These are phyloP conservation scores for Miscanthus sacchariflorus DNA, from an alignment of 202 grass and related monocot genomes.

Conservation along the genomic window DNA sequence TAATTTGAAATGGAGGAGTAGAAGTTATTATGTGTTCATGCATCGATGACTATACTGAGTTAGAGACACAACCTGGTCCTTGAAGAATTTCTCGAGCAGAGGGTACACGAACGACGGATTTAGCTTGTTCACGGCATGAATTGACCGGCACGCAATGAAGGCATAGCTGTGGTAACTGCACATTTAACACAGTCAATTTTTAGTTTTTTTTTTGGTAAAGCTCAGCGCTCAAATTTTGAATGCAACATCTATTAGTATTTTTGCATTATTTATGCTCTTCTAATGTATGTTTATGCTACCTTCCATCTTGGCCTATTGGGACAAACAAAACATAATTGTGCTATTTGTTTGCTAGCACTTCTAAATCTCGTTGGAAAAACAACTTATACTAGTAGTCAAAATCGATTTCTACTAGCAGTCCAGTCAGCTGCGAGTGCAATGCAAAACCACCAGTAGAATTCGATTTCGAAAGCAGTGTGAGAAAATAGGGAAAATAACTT, in stretches of 20 bases:
- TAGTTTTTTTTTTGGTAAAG: background rate
- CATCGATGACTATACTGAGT: background rate
- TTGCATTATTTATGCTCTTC: background rate
- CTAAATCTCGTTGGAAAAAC: background rate
- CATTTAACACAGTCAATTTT: background rate
- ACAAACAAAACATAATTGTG: background rate
- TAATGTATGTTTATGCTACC: background rate
- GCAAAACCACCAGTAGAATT: too few relatives aligned
- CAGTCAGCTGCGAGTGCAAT: too few relatives aligned
- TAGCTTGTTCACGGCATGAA: slow-evolving; percentile 72
- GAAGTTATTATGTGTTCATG: background rate
- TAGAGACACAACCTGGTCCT: slow-evolving; percentile 66
- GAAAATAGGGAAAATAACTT: background rate
- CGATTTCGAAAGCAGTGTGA: background rate
- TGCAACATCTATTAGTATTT: background rate
- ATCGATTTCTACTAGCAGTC: too few relatives aligned
- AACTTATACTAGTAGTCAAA: too few relatives aligned
- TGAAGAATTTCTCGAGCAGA: slow-evolving; percentile 87
- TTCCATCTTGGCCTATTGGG: background rate
- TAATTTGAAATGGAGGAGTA: too few relatives aligned
- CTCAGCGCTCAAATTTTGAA: background rate
- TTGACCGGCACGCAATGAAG: slow-evolving; percentile 63
- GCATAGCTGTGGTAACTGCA: slow-evolving; percentile 91
- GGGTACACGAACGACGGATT: slow-evolving; percentile 73
- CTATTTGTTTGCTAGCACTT: background rate